Conservation (phyloP, 169 alveolate species). For the Fabrea salina region DNA sequence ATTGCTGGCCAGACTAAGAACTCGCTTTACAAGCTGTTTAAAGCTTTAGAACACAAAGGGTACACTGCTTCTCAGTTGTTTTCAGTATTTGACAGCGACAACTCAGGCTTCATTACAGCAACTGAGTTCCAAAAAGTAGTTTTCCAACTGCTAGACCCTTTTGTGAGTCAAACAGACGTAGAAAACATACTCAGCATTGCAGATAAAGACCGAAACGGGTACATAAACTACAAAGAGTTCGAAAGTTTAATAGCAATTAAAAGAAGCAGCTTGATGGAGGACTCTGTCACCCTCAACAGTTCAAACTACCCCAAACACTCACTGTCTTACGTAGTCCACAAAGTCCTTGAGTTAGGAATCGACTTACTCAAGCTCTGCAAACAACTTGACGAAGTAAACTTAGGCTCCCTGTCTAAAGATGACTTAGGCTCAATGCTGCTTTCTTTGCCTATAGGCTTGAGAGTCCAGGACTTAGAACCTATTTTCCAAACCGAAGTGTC, state of each 20-base stretch:
- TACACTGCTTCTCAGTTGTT: background rate
- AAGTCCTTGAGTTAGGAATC: constrained; percentile 1
- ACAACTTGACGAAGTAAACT: background rate
- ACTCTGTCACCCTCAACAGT: background rate
- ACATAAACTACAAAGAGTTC: background rate
- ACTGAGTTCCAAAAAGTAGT: background rate
- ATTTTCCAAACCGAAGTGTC: background rate
- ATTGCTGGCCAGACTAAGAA: background rate
- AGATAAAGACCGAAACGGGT: background rate
- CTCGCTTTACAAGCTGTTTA: background rate
- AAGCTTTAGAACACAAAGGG: background rate
- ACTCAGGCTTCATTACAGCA: background rate
- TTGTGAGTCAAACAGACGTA: background rate
- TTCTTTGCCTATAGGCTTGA: background rate
- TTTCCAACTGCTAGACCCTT: background rate
- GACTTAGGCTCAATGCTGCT: background rate
- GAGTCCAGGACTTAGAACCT: background rate
- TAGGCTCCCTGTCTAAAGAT: constrained; percentile 16
- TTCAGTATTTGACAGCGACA: background rate
- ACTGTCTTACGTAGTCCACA: constrained; percentile 5
- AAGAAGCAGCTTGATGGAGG: background rate
- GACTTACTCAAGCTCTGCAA: constrained; percentile 8
- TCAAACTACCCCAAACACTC: background rate
- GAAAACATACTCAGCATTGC: background rate
- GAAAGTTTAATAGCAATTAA: background rate